Conservation (phyloP, 1,139 yeast genomes). For the Saccharomyces hybrid region DNA sequence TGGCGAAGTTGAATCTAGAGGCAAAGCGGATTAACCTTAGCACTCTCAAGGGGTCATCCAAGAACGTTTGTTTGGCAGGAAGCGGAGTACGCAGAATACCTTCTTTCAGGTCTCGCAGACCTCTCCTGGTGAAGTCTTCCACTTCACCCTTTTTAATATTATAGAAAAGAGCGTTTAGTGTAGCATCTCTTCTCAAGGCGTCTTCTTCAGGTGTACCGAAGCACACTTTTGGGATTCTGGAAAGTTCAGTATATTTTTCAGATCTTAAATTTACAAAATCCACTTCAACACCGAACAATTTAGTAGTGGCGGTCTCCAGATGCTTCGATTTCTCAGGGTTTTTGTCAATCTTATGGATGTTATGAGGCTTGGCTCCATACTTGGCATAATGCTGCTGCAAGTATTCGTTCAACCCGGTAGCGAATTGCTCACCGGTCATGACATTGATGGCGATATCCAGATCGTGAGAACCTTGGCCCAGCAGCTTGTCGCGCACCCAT, state of each 20-base stretch:
- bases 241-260: conserved; percentile 73
- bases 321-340: conserved; percentile 96
- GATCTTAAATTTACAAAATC: conserved; percentile 89
- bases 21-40: conserved; percentile 81
- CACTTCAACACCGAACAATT: conserved; percentile 67
- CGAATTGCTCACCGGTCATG: conserved; percentile 82
- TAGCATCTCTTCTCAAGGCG: conserved; percentile 89
- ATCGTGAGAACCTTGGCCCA: conserved; percentile 76
- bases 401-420: conserved; percentile 53
- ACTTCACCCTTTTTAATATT: conserved; percentile 59
- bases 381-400: conserved; percentile 34
- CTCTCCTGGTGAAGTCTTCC: conserved; percentile 78
- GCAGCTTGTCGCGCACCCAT: conserved; percentile 92
- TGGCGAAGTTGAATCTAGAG: conserved; percentile 59
- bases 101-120: conserved; percentile 57
- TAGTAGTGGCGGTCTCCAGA: conserved; percentile 91
- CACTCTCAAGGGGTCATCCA: conserved; percentile 90
- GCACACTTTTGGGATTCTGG: conserved; percentile 67
- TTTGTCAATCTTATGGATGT: conserved; percentile 72
- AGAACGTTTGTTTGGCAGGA: conserved; percentile 72
- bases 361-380: conserved; percentile 40
- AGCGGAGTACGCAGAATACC: conserved; percentile 85
- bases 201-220: conserved; percentile 91
- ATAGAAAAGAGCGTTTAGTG: conserved; percentile 83
- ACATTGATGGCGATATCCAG: conserved; percentile 83